Base-by-base conservation (phyloP, 1,139 yeast genomes). In the Keqinozyma sinolaborantium region DNA sequence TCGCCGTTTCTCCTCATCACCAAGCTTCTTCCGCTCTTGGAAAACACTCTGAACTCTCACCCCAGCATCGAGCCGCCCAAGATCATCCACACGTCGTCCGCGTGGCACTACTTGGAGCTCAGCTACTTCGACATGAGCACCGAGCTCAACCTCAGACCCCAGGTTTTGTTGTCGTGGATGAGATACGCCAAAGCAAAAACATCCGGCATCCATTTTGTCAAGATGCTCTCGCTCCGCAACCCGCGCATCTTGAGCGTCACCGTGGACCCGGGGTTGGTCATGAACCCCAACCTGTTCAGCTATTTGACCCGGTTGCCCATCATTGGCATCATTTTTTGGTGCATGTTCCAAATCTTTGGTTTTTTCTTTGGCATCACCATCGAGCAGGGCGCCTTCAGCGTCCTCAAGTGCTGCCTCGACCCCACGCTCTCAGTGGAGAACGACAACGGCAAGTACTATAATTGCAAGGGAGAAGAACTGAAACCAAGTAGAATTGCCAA, bases 181-280 rank as follows among this genome's bases (percentile, higher is more conserved):
- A 64, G 96, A 27, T 88, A 84, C 47, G 90, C 87, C 0, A 62
- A 79, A 58, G 84, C 95, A 9, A 87, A 87, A 51, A 76, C 85
- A 1, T 85, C 88, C 0, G 84, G 85, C 1, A 84, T 87, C 28
- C 95, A 86, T 46, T 73, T 79, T 42, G 73, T 81, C 47, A 78
- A 79, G 45, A 70, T 79, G 58, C 53, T 87, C 24, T 76, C 92
- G 0, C 62, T 75, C 30, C 69, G 80, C 39, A 72, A 83, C 51
- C 95, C 95, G 0, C 67, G 75, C 21, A 66, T 87, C 6, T 54
- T 80, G 23, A 76, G 81, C 36, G 54, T 77, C 29, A 73, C 88
- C 1, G 86, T 86, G 1, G 94, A 86, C 48, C 96, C 96, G 0
- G 97, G 97, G 0, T 72, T 85, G 39, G 86, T 85, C 10, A 78